Conservation (phyloP, 495 filamentous ascomycete genomes). For the Penicillium roqueforti region DNA sequence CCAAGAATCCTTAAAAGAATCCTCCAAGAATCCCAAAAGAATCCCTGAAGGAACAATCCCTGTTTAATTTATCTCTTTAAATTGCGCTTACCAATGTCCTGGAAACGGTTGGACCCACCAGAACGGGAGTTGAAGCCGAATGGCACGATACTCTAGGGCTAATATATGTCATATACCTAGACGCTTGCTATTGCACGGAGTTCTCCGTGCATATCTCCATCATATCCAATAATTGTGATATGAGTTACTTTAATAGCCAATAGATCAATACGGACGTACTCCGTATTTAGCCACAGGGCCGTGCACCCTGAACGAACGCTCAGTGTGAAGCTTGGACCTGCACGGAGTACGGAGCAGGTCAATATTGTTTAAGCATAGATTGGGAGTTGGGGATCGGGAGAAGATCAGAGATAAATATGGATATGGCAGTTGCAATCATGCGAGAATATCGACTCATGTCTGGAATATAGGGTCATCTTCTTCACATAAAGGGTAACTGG, state of each 20-base stretch:
- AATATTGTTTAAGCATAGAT: not conserved
- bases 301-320: not conserved
- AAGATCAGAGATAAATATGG: not conserved
- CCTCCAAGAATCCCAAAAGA: no score
- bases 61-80: no score
- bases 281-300: conserved; percentile 6
- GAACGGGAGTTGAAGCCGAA: not conserved
- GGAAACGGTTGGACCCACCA: conserved; percentile 3
- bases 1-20: no score
- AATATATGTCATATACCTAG: no score
- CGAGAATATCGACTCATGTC: not conserved
- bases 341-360: not conserved
- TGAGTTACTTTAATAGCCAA: not conserved
- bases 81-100: not conserved
- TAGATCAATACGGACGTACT: not conserved
- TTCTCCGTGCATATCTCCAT: not conserved
- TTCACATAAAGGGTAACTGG: not conserved
- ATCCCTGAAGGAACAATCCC: no score
- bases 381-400: not conserved
- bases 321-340: not conserved
- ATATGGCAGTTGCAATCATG: not conserved
- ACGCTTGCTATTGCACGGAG: no score
- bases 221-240: not conserved
- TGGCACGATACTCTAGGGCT: not conserved
- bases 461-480: not conserved